phyloP scores from a whole-genome alignment of 192 early-diverging fungal genomes.

The Coemansia sp. region DNA sequence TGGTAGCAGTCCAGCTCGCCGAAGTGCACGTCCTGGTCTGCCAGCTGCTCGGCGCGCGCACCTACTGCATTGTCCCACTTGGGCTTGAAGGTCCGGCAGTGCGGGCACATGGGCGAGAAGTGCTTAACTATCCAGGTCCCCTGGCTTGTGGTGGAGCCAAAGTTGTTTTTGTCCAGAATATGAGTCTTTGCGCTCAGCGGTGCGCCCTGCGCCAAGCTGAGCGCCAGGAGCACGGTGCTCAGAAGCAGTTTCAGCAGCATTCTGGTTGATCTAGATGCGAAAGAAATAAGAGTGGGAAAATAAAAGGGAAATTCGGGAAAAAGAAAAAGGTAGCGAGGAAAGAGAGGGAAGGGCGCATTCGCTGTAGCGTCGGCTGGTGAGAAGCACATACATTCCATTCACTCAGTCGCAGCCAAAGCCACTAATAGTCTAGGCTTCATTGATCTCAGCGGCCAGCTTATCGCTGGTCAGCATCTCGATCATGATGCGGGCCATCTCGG shows the following conservation, averaged over 20 bases:
- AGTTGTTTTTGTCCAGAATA: slow-evolving; percentile 46
- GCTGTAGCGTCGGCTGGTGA: too few species aligned
- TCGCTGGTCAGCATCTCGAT: slow-evolving; percentile 22
- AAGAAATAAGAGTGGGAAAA: not conserved
- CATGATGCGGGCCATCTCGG: slow-evolving; percentile 37
- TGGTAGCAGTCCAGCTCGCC: slow-evolving; percentile 69
- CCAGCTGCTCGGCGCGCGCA: slow-evolving; percentile 23
- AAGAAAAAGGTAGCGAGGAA: not conserved
- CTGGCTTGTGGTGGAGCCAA: slow-evolving; percentile 40
- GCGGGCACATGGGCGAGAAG: slow-evolving; percentile 80
- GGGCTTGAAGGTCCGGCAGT: slow-evolving; percentile 80
- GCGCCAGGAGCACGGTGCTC: slow-evolving; percentile 11
- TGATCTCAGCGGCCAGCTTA: slow-evolving; percentile 24
- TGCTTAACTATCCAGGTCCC: slow-evolving; percentile 82
- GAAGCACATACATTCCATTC: too few species aligned
- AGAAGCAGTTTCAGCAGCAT: slow-evolving; percentile 26
- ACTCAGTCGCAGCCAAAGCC: too few species aligned
- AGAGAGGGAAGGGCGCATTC: not conserved
- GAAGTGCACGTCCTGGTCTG: slow-evolving; percentile 59
- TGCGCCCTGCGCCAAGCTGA: slow-evolving; percentile 19
- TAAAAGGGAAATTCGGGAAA: slow-evolving; percentile 3
- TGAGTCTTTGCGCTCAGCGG: slow-evolving; percentile 49
- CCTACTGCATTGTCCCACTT: slow-evolving; percentile 68
- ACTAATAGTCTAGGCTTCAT: not conserved
- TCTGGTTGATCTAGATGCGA: slow-evolving; percentile 3